These are phyloP conservation scores for Cadophora sp. DNA, from an alignment of 2,329 filamentous ascomycete genomes.

Conservation along the genomic window DNA sequence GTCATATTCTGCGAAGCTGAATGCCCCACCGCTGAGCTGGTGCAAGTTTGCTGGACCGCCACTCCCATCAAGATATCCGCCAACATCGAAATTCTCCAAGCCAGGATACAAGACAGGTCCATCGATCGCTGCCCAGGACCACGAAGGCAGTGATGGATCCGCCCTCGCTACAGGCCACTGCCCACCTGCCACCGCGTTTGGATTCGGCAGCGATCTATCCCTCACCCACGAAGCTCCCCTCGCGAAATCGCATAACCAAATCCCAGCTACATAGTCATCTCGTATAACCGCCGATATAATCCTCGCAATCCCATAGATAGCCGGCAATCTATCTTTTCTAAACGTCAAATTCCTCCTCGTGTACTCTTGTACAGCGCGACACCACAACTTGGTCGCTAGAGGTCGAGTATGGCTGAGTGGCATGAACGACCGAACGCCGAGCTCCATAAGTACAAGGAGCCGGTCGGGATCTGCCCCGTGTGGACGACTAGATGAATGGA, in stretches of 20 bases:
- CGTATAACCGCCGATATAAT: background rate
- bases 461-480: background rate
- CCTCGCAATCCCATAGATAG: background rate
- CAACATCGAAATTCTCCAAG: background rate
- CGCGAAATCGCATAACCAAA: background rate
- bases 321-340: background rate
- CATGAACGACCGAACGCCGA: constrained; percentile 2
- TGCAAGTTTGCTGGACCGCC: background rate
- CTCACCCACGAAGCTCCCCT: background rate
- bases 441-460: background rate
- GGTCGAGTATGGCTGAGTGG: background rate
- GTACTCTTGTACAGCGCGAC: background rate
- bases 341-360: background rate
- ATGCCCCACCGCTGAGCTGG: background rate
- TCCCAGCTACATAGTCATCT: background rate
- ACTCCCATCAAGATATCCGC: background rate
- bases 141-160: background rate
- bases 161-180: background rate
- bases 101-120: background rate
- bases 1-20: background rate
- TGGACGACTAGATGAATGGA: background rate
- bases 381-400: background rate
- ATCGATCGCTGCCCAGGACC: background rate
- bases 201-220: background rate
- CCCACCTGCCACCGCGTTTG: background rate